Evolutionary conservation across 768 basidiomycete species (phyloP), one percentile per base, ranked within the genome.

Genomic region (Butyriboletus loyo): DNA sequence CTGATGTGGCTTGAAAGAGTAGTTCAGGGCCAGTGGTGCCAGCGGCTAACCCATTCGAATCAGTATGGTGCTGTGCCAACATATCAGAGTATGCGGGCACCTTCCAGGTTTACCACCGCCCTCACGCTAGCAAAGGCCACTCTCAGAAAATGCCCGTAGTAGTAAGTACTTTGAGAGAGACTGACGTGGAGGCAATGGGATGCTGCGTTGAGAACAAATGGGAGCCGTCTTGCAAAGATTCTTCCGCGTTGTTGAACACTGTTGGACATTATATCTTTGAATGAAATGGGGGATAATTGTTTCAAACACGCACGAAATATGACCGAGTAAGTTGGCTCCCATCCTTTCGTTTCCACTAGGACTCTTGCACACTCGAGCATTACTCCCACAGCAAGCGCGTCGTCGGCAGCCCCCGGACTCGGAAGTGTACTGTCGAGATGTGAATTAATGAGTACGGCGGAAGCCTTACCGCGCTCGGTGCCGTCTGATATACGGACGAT

Each of bases 171-270:
- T 15, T 24, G 39, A 39, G 28, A 44, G 17, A 24, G 31, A 74
- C 86, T 61, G 50, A 89, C 89, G 85, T 89, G 10, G 77, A 66
- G 27, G 82, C 85, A 53, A 77, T 77, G 15, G 82, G 83, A 66
- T 97, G 92, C 62, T 96, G 92, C 1, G 93, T 97, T 7, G 93
- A 86, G 68, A 87, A 98, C 5, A 97, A 75, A 70, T 98, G 95
- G 0, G 92, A 94, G 0, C 88, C 94, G 64, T 98, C 96, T 68
- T 98, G 96, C 28, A 98, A 73, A 1, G 88, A 92, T 66, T 98
- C 95, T 69, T 98, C 95, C 11, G 88, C 96, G 55, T 96, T 81
- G 59, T 98, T 98, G 75, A 96, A 97, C 55, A 98, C 92, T 94
- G 55, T 39, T 35, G 36, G 44, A 17, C 17, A 8, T 52, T 46